These are phyloP conservation scores for Tylopilus sp. DNA, from an alignment of 1,284 basidiomycete species.

Conservation along the genomic window DNA sequence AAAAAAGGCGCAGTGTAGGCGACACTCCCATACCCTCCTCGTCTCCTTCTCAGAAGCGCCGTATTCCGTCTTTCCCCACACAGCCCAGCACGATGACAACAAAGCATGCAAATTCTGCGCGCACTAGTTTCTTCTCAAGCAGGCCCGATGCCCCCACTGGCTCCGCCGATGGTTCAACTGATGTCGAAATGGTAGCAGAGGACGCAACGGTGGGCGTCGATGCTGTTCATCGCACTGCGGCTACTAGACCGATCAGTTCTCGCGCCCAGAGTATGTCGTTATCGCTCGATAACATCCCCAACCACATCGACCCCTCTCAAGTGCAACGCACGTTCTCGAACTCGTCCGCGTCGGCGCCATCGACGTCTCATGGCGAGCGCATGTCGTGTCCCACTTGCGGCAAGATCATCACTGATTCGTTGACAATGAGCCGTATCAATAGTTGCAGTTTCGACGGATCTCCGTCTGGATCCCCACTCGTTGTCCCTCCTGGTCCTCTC, in stretches of 20 bases:
- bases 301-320: slow-evolving; percentile 48
- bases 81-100: slow-evolving; percentile 40
- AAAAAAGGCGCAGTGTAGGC: slow-evolving; percentile 62
- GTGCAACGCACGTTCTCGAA: slow-evolving; percentile 35
- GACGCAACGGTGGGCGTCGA: slow-evolving; percentile 43
- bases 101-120: slow-evolving; percentile 27
- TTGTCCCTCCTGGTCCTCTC: slow-evolving; percentile 68
- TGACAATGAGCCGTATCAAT: slow-evolving; percentile 47
- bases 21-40: slow-evolving; percentile 47
- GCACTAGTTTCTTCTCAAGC: slow-evolving; percentile 37
- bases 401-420: slow-evolving; percentile 52
- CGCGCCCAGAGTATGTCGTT: slow-evolving; percentile 48
- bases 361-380: slow-evolving; percentile 53
- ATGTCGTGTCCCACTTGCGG: slow-evolving; percentile 63
- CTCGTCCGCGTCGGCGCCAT: slow-evolving; percentile 53
- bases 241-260: slow-evolving; percentile 39
- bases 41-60: slow-evolving; percentile 41
- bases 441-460: slow-evolving; percentile 44
- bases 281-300: slow-evolving; percentile 57
- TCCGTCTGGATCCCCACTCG: slow-evolving; percentile 58
- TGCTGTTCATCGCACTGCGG: slow-evolving; percentile 33
- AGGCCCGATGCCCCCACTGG: slow-evolving; percentile 27
- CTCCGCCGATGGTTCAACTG: slow-evolving; percentile 20
- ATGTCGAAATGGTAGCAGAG: slow-evolving; percentile 44
- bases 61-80: slow-evolving; percentile 20